Evolutionary conservation across 2,329 filamentous ascomycete genomes (phyloP), one percentile per base, ranked within the genome.

Genomic region (Penicillium sp.): DNA sequence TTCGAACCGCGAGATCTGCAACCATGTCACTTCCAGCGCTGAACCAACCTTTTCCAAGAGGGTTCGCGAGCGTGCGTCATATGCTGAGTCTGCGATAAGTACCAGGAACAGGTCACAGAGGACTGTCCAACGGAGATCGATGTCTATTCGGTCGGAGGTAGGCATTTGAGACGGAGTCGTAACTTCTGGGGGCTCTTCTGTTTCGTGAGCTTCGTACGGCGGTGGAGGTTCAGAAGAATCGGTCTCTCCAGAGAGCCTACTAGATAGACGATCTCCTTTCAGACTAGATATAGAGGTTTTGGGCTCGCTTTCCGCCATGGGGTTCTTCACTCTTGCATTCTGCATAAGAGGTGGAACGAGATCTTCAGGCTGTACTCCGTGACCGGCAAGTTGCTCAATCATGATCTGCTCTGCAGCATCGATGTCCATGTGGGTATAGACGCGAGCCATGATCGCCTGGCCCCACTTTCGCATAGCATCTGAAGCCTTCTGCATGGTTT

Each of bases 381-480:
- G 94, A 54, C 94, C 89, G 11, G 90, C 88, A 54, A 99, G 80
- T 73, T 99, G 94, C 76, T 99, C 94, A 62, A 99, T 97, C 94
- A 99, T 99, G 72, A 99, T 81, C 77, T 99, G 94, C 74, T 99
- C 94, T 54, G 75, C 73, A 32, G 88, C 80, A 67, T 87, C 92
- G 66, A 99, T 95, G 56, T 99, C 94, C 94, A 99, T 99, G 74
- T 99, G 94, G 11, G 85, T 79, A 72, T 97, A 99, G 11, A 99
- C 73, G 22, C 93, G 86, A 56, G 97, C 86, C 92, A 99, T 99
- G 83, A 96, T 96, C 77, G 95, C 95, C 72, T 99, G 94, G 53
- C 89, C 87, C 93, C 93, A 99, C 89, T 97, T 97, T 73, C 88
- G 88, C 77, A 90, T 88, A 34, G 87, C 84, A 72, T 97, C 94